phyloP scores from a whole-genome alignment of 192 early-diverging fungal species.

The Coemansia javaensis region DNA sequence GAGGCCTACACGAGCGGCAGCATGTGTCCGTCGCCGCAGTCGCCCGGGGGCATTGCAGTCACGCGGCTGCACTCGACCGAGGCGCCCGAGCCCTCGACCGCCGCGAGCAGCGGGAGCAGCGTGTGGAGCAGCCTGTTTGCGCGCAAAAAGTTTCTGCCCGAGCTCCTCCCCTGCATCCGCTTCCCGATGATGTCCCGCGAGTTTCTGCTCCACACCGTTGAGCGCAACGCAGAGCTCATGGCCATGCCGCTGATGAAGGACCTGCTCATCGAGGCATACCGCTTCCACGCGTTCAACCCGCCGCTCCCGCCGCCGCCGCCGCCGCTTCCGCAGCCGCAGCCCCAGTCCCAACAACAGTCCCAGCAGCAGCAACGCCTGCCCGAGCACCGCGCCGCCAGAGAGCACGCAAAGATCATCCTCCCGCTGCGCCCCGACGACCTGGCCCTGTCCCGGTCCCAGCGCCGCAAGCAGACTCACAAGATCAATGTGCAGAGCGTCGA shows the following conservation, averaged over 20 bases:
- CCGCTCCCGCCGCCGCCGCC: not conserved
- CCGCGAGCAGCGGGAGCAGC: constrained; percentile 2
- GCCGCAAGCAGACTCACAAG: constrained; percentile 27
- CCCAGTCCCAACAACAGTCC: not conserved
- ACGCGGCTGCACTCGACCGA: constrained; percentile 12
- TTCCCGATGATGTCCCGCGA: constrained; percentile 45
- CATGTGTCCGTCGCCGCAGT: not conserved
- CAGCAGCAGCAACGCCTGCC: not conserved
- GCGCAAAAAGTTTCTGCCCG: constrained; percentile 25
- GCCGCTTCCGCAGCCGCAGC: not conserved
- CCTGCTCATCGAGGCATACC: constrained; percentile 47
- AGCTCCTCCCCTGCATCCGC: constrained; percentile 35
- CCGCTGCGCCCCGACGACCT: constrained; percentile 38
- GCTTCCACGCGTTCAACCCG: constrained; percentile 49
- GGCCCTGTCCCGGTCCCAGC: constrained; percentile 36
- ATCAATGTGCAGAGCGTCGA: constrained; percentile 20
- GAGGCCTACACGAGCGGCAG: constrained; percentile 27
- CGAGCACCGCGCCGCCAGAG: constrained; percentile 1
- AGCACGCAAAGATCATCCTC: constrained; percentile 44
- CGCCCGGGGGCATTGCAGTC: constrained; percentile 7
- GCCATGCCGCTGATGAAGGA: constrained; percentile 45
- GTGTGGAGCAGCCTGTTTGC: constrained; percentile 18
- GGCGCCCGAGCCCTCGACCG: constrained; percentile 5
- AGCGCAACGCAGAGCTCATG: constrained; percentile 39
- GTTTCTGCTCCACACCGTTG: constrained; percentile 41